A percentile compares a stretch with the other conserved stretches of the same genome.
These are phyloP conservation scores for Chloropicon primus DNA, from an alignment of 139 green algal genomes.

Conservation along the genomic window DNA sequence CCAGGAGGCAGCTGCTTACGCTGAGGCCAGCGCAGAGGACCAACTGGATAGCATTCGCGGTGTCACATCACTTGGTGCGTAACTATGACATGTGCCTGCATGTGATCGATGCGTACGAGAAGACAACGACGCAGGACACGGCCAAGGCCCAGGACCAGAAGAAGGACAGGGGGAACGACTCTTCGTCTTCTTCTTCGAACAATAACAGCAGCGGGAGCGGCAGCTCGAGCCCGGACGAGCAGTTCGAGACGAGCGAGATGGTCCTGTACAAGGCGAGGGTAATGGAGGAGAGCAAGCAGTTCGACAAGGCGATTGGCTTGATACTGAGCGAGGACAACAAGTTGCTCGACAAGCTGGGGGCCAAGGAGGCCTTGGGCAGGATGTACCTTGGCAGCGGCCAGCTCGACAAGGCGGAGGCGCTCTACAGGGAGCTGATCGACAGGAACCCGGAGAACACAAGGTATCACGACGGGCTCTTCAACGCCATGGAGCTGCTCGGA, in stretches of 20 bases:
- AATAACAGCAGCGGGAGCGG: conserved; percentile 8
- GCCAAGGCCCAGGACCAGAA: conserved; percentile 28
- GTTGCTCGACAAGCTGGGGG: conserved; percentile 64
- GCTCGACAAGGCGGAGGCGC: conserved; percentile 34
- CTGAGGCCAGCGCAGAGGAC: conserved; percentile 58
- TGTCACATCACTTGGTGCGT: conserved; percentile 77
- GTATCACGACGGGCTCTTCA: conserved; percentile 55
- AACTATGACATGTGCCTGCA: conserved; percentile 60
- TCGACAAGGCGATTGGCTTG: conserved; percentile 41
- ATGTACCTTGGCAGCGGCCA: conserved; percentile 41
- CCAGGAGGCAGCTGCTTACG: conserved; percentile 66
- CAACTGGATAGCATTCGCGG: conserved; percentile 83
- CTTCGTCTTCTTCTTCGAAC: conserved; percentile 2
- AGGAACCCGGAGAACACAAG: conserved; percentile 65
- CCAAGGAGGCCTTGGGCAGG: conserved; percentile 39
- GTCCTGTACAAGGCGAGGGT: conserved; percentile 81
- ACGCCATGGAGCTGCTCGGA: conserved; percentile 28
- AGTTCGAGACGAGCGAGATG: conserved; percentile 93
- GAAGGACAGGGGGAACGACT: conserved; percentile 15
- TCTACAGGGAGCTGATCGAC: conserved; percentile 55
- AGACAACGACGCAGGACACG: conserved; percentile 28
- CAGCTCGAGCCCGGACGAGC: conserved; percentile 34
- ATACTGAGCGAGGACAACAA: conserved; percentile 37
- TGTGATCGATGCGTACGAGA: conserved; percentile 26
- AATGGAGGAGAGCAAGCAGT: conserved; percentile 57